Evolutionary conservation across 78 protist species (phyloP).

Genomic region (Mastigamoeba balamuthi): DNA sequence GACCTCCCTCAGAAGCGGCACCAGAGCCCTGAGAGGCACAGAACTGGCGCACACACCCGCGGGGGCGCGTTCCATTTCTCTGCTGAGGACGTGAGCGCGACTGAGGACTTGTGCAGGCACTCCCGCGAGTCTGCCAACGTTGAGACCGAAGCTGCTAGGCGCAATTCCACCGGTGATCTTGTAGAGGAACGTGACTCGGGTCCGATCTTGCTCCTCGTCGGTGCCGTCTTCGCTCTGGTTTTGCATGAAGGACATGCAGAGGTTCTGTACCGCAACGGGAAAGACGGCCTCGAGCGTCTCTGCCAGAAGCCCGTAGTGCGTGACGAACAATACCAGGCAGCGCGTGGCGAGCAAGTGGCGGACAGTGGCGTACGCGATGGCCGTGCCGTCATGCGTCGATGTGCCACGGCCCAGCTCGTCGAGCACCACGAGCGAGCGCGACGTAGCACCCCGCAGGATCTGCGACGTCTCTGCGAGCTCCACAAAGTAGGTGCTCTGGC

Average conservation of each 20-base stretch:
- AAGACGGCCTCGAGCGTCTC: conserved; percentile 16
- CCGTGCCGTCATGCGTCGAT: conserved; percentile 84
- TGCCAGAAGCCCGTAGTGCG: conserved; percentile 74
- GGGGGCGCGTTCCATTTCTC: too few relatives aligned
- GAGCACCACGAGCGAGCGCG: conserved; percentile 65
- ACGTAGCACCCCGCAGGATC: conserved; percentile 50
- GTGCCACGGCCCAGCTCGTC: conserved; percentile 95
- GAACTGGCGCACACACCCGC: too few relatives aligned
- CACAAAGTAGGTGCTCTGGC: conserved; percentile 73
- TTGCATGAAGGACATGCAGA: conserved; percentile 65
- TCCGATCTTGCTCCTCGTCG: neutral
- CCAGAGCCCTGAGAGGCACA: too few relatives aligned
- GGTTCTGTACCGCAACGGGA: conserved; percentile 22
- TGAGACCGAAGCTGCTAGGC: conserved; percentile 23
- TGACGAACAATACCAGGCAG: conserved; percentile 67
- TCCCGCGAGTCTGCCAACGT: conserved; percentile 37
- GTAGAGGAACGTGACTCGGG: conserved; percentile 48
- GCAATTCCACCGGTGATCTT: conserved; percentile 19
- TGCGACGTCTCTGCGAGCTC: conserved; percentile 78
- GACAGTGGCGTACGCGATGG: conserved; percentile 71
- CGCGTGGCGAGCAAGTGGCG: conserved; percentile 22
- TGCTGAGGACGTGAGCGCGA: too few relatives aligned
- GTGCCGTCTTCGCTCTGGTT: neutral
- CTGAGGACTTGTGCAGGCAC: conserved; percentile 11
- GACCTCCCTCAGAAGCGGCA: too few relatives aligned